Base-by-base conservation (phyloP, 2,329 filamentous ascomycete genomes). In the Ploettnerulaceae sp. region DNA sequence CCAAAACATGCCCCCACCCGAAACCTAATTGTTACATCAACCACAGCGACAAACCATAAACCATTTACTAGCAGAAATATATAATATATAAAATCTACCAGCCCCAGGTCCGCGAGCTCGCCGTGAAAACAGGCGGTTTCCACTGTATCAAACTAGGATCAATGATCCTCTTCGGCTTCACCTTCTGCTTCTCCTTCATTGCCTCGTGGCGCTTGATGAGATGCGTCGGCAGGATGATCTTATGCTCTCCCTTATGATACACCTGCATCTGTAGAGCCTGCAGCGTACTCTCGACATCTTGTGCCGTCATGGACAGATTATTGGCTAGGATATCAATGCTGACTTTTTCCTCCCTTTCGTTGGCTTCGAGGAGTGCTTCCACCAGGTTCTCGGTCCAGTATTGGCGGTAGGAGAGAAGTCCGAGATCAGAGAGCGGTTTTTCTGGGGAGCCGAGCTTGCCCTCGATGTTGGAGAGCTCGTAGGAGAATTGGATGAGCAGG, bases 361-460 rank as follows among this genome's bases (percentile, higher is more conserved):
- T 82, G 39, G 76, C 77, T 38, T 84, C 83, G 36, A 94, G 70
- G n/a, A 98, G 73, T 11, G 95, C 66, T 49, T 96, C 90, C 4
- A 97, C 77, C 26, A 98, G 87, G 38, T 89, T 89, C 66, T 98
- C 93, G 22, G 90, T 89, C 93, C 93, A 98, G 69, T 95, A 98
- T 55, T 95, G 91, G 39, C 93, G 82, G 67, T 98, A 98, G 58
- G 91, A 90, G 21, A 98, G 73, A 14, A 98, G 74, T 54, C 93
- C 93, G 47, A 98, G 67, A 75, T 98, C 93, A 26, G 88, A 95
- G 2, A 98, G 78, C 0, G 93, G 93, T 66, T 98, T 98, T 66
- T 98, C 93, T 0, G 93, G 94, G 7, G 89, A 95, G 2, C 94
- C 94, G 5, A 96, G 79, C 68, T 95, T 97, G 58, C 84, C 85